These are phyloP conservation scores for Penicillium taxi DNA, from an alignment of 495 filamentous ascomycete genomes.

Conservation along the genomic window DNA sequence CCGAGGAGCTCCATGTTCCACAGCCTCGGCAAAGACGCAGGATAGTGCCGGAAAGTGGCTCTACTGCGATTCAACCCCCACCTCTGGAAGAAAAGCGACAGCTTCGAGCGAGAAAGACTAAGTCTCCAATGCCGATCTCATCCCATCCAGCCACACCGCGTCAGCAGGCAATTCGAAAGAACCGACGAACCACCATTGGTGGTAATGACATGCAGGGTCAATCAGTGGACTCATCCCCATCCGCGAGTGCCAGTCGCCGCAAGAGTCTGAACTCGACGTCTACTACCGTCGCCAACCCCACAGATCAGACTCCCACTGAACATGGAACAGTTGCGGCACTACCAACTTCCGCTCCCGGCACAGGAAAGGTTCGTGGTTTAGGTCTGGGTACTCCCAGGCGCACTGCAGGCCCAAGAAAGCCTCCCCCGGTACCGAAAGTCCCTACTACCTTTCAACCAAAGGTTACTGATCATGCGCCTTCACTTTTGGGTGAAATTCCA, in stretches of 20 bases:
- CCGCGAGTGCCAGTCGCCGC: conserved; percentile 27
- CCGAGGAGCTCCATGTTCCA: conserved; percentile 65
- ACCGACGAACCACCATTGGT: conserved; percentile 60
- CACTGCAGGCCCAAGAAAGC: conserved; percentile 32
- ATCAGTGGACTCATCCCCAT: conserved; percentile 35
- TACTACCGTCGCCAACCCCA: conserved; percentile 6
- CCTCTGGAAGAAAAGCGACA: conserved; percentile 54
- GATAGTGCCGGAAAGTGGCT: conserved; percentile 52
- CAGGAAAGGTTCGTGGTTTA: conserved; percentile 36
- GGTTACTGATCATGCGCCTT: conserved; percentile 8
- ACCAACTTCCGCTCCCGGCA: conserved; percentile 4
- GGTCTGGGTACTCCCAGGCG: conserved; percentile 43
- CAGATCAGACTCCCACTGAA: background rate
- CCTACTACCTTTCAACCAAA: conserved; percentile 24
- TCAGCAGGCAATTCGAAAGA: conserved; percentile 40
- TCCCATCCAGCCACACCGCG: conserved; percentile 39
- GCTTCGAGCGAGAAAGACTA: conserved; percentile 63
- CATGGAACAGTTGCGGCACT: conserved; percentile 7
- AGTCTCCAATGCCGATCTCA: conserved; percentile 36
- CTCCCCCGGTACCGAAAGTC: conserved; percentile 39
- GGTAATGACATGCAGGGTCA: conserved; percentile 35
- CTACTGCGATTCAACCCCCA: conserved; percentile 18
- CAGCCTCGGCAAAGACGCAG: conserved; percentile 53
- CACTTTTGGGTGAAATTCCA: conserved; percentile 52
- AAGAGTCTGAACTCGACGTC: conserved; percentile 25